Evolutionary conservation across 129 eudicot species (phyloP), one percentile per base, ranked within the genome.

Genomic region (Daucus carota): DNA sequence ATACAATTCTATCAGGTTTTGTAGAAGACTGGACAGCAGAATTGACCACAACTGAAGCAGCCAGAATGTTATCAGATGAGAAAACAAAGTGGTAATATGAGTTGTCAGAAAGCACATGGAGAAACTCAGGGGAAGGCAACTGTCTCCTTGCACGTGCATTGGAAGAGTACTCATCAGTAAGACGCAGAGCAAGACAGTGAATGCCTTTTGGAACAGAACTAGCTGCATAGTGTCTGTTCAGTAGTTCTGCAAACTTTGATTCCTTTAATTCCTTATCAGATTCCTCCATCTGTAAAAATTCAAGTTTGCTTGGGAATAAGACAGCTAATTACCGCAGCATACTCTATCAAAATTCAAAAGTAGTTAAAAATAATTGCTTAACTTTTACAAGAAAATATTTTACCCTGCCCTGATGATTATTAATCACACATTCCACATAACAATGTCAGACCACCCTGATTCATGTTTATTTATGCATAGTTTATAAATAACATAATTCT

Each of bases 121-220:
- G 99, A 60, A 95, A 81, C 80, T 92, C 99, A 14, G 99, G 99
- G 22, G 96, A 84, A 46, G 99, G 99, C 78, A 95, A 80, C 85
- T 95, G 99, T 44, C 81, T 88, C 79, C 99, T 87, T 77, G 99
- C 99, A 82, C 85, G 97, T 70, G 99, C 99, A 85, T 95, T 95
- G 36, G 96, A 92, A 68, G 99, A 95, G 79, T 95, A 95, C 77
- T 91, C 99, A 74, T 95, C 97, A 18, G 97, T 92, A 83, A 95
- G 85, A 72, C 97, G 86, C 88, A 95, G 73, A 73, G 99, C 86
- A 57, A 95, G 92, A 83, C 99, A 95, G 77, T 95, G 99, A 80
- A 95, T 85, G 85, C 99, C 90, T 81, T 89, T 89, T 22, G 99
- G 97, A 74, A 95, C 83, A 32, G 97, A 85, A 81, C 96, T 95